Evolutionary conservation across 2,329 filamentous ascomycete genomes (phyloP), one percentile per base, ranked within the genome.

Genomic region (Alternaria sp.): DNA sequence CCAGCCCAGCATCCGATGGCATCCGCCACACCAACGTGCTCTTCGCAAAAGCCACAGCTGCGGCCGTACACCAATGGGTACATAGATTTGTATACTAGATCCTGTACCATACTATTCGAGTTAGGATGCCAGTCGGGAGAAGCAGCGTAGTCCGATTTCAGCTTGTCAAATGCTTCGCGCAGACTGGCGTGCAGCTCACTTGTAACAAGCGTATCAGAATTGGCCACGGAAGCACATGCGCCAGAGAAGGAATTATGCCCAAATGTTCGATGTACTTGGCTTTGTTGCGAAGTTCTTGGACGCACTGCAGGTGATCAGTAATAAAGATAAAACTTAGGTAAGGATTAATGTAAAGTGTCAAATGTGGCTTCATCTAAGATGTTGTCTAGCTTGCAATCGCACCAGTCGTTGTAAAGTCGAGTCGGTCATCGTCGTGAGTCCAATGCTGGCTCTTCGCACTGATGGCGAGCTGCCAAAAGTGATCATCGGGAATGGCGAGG

Each of bases 31-130:
- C 68, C 58, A 2, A 78, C 71, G 2, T 56, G 62, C 3, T 67
- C 69, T 5, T 75, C 65, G 33, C 53, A 29, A 23, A 86, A 63
- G 3, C 80, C 77, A 3, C 78, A 77, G 2, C 80, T 81, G 13
- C 74, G 72, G 0, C 84, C 85, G 63, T 85, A 87, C 1, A 85
- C 70, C 0, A 90, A 72, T 0, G 88, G 86, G 62, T 82, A 90
- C 6, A 90, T 77, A 0, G 86, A 90, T 1, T 88, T 87, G 62
- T 90, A 83, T 5, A 90, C 81, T 1, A 90, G 76, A 67, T 90
- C 84, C 0, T 88, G 81, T 2, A 90, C 86, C 58, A 81, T 82
- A 0, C 78, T 72, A 31, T 86, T 77, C 0, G 84, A 86, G 2
- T 82, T 78, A 0, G 87, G 88, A 71, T 90, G 85, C 82, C 84